These are phyloP conservation scores for Eutrema yunnanense DNA, from an alignment of 345 rosid species.

Conservation along the genomic window DNA sequence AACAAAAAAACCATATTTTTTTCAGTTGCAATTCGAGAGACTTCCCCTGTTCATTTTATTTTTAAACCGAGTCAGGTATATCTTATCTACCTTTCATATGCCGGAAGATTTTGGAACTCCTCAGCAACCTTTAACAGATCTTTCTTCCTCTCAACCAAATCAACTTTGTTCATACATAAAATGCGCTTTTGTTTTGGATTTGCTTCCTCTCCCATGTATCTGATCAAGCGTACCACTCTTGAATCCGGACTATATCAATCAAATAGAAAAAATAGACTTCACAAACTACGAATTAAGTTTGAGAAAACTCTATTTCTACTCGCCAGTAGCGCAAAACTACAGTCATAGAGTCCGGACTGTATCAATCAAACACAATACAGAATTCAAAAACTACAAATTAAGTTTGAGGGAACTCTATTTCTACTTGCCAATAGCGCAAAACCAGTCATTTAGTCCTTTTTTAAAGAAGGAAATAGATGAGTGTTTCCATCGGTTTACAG, in stretches of 20 bases:
- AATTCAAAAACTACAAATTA: neutral
- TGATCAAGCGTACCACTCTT: slow-evolving; percentile 70
- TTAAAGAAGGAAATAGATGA: neutral
- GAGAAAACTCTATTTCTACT: neutral
- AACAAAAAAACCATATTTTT: neutral
- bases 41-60: neutral
- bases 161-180: slow-evolving; percentile 91
- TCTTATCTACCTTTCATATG: slow-evolving; percentile 58
- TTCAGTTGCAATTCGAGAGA: neutral
- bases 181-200: slow-evolving; percentile 67
- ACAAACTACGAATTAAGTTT: neutral
- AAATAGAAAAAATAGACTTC: slow-evolving; percentile 6
- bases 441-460: neutral
- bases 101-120: slow-evolving; percentile 77
- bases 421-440: neutral
- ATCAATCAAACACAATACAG: slow-evolving; percentile 3
- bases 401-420: neutral
- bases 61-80: neutral
- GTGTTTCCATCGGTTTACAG: neutral
- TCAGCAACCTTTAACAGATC: slow-evolving; percentile 66
- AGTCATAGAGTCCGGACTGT: slow-evolving; percentile 47
- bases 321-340: neutral
- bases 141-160: slow-evolving; percentile 73
- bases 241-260: slow-evolving; percentile 57
- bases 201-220: slow-evolving; percentile 57